A percentile compares a stretch with the other conserved stretches of the same genome.
Evolutionary conservation across 345 rosid genomes (phyloP).

Genomic region (Hypericum perforatum): DNA sequence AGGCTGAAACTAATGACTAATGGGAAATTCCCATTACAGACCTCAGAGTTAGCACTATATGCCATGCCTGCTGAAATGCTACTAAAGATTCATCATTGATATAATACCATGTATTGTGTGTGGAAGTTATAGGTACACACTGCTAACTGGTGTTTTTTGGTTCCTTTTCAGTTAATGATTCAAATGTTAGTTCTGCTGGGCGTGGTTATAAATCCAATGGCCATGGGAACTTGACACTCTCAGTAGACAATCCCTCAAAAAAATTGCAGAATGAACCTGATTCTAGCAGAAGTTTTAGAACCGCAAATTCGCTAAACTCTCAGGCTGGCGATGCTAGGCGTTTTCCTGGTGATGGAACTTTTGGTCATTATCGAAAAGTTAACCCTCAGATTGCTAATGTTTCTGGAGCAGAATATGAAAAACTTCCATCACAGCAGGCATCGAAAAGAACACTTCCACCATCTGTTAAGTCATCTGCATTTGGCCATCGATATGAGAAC

Average conservation of each 20-base stretch:
- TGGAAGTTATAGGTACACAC: too few relatives aligned
- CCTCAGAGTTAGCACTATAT: too few relatives aligned
- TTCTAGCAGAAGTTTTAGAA: conserved; percentile 19
- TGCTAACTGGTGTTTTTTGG: too few relatives aligned
- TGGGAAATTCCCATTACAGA: too few relatives aligned
- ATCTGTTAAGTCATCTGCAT: conserved; percentile 26
- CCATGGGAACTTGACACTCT: conserved; percentile 24
- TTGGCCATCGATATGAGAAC: conserved; percentile 20
- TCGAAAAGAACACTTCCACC: conserved; percentile 47
- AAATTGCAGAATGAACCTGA: conserved; percentile 18
- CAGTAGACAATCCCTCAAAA: conserved; percentile 10
- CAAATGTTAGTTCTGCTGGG: conserved; percentile 17
- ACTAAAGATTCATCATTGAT: too few relatives aligned
- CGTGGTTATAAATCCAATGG: conserved; percentile 26
- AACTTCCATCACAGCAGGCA: conserved; percentile 49
- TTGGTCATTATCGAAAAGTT: conserved; percentile 23
- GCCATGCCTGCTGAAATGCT: too few relatives aligned
- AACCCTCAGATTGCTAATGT: conserved; percentile 45
- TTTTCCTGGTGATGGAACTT: conserved; percentile 28
- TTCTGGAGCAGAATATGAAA: conserved; percentile 41
- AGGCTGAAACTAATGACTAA: too few relatives aligned
- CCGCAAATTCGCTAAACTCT: conserved; percentile 12
- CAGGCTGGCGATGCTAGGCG: conserved; percentile 25
- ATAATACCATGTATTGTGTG: too few relatives aligned
- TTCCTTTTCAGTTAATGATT: conserved; percentile 26